A percentile compares a stretch with the other conserved stretches of the same genome.
phyloP scores from a whole-genome alignment of 164 flowering plant genomes.

The Umbilicus rupestris region DNA sequence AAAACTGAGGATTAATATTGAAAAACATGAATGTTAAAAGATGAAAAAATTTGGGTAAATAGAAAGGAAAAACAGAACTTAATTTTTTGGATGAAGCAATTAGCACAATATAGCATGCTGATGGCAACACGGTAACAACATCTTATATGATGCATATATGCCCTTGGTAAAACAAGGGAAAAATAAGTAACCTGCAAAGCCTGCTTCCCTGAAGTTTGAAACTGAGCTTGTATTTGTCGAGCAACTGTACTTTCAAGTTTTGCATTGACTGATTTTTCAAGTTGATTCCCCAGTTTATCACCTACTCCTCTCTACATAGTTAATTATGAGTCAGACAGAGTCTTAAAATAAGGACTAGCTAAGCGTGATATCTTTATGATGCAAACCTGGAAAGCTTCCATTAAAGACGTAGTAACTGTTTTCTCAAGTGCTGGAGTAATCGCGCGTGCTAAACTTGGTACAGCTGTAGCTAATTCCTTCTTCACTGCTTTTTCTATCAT shows the following conservation, averaged over 20 bases:
- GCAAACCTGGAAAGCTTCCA: slow-evolving; percentile 74
- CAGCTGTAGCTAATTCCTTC: slow-evolving; percentile 67
- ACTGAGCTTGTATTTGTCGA: slow-evolving; percentile 79
- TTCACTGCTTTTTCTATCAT: slow-evolving; percentile 52
- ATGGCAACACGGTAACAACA: not conserved
- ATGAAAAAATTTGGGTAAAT: not conserved
- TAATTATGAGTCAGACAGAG: not conserved
- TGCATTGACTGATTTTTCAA: slow-evolving; percentile 63
- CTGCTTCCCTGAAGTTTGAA: slow-evolving; percentile 85
- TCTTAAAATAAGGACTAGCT: not conserved
- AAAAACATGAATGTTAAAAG: not conserved
- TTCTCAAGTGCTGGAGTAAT: slow-evolving; percentile 56
- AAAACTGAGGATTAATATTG: not conserved
- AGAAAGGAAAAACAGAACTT: too few species aligned
- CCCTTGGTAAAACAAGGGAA: not conserved
- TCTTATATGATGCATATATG: not conserved
- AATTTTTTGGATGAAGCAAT: too few species aligned
- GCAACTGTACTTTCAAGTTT: slow-evolving; percentile 71
- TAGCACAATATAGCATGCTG: not conserved
- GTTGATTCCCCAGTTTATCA: slow-evolving; percentile 69
- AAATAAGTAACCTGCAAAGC: slow-evolving; percentile 56
- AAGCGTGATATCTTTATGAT: not conserved
- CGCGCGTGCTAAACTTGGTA: slow-evolving; percentile 53
- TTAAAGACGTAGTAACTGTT: slow-evolving; percentile 43
- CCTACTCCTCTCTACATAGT: slow-evolving; percentile 68